phyloP scores from a whole-genome alignment of 352 stramenopile species.

The Phytophthora colocasiae region DNA sequence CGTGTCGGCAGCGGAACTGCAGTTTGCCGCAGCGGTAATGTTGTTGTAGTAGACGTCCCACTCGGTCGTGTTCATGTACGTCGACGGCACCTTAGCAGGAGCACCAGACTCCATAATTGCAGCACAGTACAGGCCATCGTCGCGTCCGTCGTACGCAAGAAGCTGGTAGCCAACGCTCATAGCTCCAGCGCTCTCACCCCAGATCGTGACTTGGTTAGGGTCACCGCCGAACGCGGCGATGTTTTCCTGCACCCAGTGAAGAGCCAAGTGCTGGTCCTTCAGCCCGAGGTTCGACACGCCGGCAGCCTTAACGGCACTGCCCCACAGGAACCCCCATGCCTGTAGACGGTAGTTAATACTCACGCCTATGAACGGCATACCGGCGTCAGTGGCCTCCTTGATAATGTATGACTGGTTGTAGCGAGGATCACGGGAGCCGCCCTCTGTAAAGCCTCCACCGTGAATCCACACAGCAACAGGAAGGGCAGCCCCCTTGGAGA shows the following conservation, averaged over 20 bases:
- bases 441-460: constrained; percentile 30
- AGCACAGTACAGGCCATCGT: constrained; percentile 35
- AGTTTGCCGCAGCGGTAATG: constrained; percentile 33
- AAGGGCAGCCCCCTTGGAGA: constrained; percentile 13
- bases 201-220: constrained; percentile 81
- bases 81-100: constrained; percentile 23
- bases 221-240: constrained; percentile 86
- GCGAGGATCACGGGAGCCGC: constrained; percentile 31
- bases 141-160: constrained; percentile 35
- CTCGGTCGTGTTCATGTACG: constrained; percentile 28
- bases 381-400: constrained; percentile 23
- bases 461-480: constrained; percentile 41
- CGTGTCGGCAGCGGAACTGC: constrained; percentile 29
- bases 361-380: constrained; percentile 43
- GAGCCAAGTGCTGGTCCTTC: constrained; percentile 82
- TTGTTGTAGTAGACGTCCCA: constrained; percentile 38
- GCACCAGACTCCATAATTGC: constrained; percentile 41
- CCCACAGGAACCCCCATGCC: constrained; percentile 44
- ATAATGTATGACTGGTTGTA: constrained; percentile 45
- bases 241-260: constrained; percentile 89
- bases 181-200: constrained; percentile 85
- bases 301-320: constrained; percentile 44
- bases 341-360: constrained; percentile 52
- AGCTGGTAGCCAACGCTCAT: constrained; percentile 42
- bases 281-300: constrained; percentile 84